Percentiles rank a stretch among this genome's conserved stretches.
phyloP scores from a whole-genome alignment of 495 filamentous ascomycete species.

The Annulohypoxylon stygium region DNA sequence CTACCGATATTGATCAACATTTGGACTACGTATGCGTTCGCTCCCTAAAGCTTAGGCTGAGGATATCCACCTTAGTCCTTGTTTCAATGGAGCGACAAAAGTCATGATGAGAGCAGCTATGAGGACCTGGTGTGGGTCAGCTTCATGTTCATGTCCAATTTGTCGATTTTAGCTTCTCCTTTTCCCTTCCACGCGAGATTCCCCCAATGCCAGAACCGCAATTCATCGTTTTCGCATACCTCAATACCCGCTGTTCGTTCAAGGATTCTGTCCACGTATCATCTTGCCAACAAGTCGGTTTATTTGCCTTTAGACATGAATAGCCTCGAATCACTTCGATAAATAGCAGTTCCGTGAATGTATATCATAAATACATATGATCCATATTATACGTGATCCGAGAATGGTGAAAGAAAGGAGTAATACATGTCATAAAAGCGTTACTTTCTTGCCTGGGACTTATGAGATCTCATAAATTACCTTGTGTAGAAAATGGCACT shows the following conservation, averaged over 20 bases:
- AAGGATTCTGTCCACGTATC: neutral
- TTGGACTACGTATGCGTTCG: neutral
- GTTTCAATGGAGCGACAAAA: slow-evolving; percentile 17
- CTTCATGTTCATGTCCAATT: slow-evolving; percentile 7
- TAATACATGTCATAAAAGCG: neutral
- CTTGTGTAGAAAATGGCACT: too few relatives aligned
- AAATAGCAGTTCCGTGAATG: neutral
- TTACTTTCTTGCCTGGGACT: neutral
- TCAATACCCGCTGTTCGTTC: neutral
- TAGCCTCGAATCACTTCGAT: neutral
- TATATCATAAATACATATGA: neutral
- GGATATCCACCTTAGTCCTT: neutral
- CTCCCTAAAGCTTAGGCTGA: neutral
- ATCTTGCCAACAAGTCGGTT: neutral
- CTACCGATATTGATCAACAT: slow-evolving; percentile 54
- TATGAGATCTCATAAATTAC: too few relatives aligned
- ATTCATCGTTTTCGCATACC: slow-evolving; percentile 12
- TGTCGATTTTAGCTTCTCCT: slow-evolving; percentile 28
- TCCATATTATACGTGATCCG: neutral
- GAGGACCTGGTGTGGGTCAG: neutral
- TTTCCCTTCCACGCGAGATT: slow-evolving; percentile 43
- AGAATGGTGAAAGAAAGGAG: neutral
- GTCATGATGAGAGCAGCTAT: slow-evolving; percentile 14
- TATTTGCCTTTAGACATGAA: neutral
- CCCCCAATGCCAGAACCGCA: slow-evolving; percentile 36